A percentile compares a stretch with the other conserved stretches of the same genome.
Evolutionary conservation across 2,329 filamentous ascomycete species (phyloP).

Genomic region (Aspergillus pseudoviridinutans): DNA sequence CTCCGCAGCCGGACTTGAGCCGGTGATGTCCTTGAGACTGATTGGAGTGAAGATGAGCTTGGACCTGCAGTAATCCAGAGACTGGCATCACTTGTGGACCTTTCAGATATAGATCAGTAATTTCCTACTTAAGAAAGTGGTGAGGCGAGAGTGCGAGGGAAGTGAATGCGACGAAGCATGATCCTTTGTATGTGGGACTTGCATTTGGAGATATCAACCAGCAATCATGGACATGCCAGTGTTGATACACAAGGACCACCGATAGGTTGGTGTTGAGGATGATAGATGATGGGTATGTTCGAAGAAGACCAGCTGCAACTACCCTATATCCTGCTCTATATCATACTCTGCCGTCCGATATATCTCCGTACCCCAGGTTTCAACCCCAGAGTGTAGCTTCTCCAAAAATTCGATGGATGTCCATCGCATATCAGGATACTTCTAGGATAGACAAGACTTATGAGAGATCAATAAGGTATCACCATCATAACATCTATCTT

Average conservation of each 20-base stretch:
- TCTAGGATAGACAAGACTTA: neutral
- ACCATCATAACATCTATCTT: neutral
- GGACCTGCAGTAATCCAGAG: neutral
- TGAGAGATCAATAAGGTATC: neutral
- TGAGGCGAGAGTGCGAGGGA: neutral
- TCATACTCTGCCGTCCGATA: too few relatives aligned
- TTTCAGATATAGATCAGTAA: neutral
- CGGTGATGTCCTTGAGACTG: slow-evolving; percentile 1
- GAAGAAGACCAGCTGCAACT: neutral
- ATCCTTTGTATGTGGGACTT: too few relatives aligned
- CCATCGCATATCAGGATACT: neutral
- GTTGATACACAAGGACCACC: neutral
- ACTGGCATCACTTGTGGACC: slow-evolving; percentile 3
- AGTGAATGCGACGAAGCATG: too few relatives aligned
- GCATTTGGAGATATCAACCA: neutral
- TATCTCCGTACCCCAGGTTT: neutral
- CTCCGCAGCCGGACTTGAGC: slow-evolving; percentile 32
- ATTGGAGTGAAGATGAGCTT: neutral
- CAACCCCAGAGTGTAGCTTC: neutral
- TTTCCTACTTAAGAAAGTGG: neutral
- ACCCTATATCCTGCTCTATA: too few relatives aligned
- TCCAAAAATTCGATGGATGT: neutral
- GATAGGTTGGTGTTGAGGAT: too few relatives aligned
- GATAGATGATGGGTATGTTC: too few relatives aligned
- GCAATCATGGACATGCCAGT: neutral